phyloP scores from a whole-genome alignment of 2,329 filamentous ascomycete species.

The Elsinoe australis region DNA sequence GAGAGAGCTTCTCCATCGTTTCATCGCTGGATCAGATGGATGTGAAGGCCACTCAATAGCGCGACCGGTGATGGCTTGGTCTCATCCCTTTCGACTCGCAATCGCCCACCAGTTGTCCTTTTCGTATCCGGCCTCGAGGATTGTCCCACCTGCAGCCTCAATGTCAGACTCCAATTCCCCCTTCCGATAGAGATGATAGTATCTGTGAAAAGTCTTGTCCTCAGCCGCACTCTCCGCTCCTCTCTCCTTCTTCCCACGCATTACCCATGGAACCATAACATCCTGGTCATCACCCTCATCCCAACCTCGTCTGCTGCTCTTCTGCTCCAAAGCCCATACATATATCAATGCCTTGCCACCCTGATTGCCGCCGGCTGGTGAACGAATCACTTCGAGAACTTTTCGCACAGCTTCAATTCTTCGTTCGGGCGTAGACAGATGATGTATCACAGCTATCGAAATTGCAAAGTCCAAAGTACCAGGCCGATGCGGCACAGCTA shows the following conservation, averaged over 20 bases:
- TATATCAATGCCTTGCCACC: conserved; percentile 70
- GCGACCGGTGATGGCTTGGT: not conserved
- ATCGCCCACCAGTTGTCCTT: conserved; percentile 98
- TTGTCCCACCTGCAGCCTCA: conserved; percentile 60
- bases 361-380: conserved; percentile 17
- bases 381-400: conserved; percentile 59
- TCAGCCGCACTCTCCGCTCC: conserved; percentile 26
- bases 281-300: conserved; percentile 77
- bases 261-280: conserved; percentile 92
- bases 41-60: conserved; percentile 3
- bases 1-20: conserved; percentile 24
- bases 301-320: conserved; percentile 79
- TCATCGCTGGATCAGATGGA: conserved; percentile 23
- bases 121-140: conserved; percentile 81
- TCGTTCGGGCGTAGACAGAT: conserved; percentile 70
- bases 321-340: conserved; percentile 94
- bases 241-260: conserved; percentile 37
- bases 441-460: conserved; percentile 89
- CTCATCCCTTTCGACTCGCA: conserved; percentile 24
- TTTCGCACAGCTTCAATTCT: conserved; percentile 63
- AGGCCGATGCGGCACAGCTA: conserved; percentile 69
- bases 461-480: conserved; percentile 75
- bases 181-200: conserved; percentile 86
- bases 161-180: conserved; percentile 83
- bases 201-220: conserved; percentile 67